phyloP scores from a whole-genome alignment of 106 monocot genomes.

The Platanthera guangdongensis region DNA sequence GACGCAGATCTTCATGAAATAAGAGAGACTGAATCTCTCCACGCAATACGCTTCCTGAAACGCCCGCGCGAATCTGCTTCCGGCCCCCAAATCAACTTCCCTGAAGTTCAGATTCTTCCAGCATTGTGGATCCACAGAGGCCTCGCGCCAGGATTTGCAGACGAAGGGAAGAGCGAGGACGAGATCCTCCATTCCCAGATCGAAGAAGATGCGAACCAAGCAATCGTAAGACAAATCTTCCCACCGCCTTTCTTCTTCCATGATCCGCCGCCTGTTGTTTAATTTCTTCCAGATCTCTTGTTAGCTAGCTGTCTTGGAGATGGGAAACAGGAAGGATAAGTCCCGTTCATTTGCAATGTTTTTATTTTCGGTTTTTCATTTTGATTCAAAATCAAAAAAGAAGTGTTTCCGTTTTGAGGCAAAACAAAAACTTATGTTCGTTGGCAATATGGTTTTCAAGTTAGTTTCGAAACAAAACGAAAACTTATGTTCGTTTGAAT shows the following conservation, averaged over 20 bases:
- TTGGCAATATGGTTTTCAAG: no score
- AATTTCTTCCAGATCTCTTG: background rate
- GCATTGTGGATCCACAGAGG: slow-evolving; percentile 4
- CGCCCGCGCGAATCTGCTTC: background rate
- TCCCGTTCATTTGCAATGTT: no score
- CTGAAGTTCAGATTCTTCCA: slow-evolving; percentile 13
- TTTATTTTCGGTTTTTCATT: no score
- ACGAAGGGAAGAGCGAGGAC: slow-evolving; percentile 4
- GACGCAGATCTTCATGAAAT: slow-evolving; percentile 8
- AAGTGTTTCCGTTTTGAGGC: no score
- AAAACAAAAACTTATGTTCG: no score
- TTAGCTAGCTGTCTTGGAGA: background rate
- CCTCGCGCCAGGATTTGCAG: slow-evolving; percentile 9
- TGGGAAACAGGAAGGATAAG: background rate
- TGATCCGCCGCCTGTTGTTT: background rate
- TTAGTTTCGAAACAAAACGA: no score
- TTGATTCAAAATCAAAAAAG: no score
- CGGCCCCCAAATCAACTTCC: background rate
- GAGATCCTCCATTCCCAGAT: slow-evolving; percentile 3
- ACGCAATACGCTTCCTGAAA: background rate
- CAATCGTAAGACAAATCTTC: background rate
- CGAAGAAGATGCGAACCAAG: background rate
- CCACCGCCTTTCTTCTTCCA: background rate
- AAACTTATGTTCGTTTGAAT: no score
- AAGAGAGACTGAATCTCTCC: background rate